Evolutionary conservation across 2,329 filamentous ascomycete species (phyloP), one percentile per base, ranked within the genome.

Genomic region (Chrysoporthe cubensis): DNA sequence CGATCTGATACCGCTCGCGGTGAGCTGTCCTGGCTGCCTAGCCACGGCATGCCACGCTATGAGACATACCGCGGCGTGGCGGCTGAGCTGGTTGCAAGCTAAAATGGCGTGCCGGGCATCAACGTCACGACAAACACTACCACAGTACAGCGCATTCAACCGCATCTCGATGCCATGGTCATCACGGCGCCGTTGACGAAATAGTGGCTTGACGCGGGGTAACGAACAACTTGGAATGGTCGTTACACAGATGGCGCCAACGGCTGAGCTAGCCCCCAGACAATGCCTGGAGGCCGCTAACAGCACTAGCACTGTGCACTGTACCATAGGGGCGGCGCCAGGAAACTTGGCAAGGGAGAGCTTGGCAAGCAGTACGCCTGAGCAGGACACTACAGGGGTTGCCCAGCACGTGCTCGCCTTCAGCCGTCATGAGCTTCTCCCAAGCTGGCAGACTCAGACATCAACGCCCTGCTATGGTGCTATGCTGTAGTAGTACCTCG

Each of bases 201-300:
- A 61, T 48, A 26, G 59, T 61, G 43, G 42, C 59, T 48, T 21
- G 43, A 61, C 43, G 59, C 59, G 59, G 59, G 59, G 59, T 48
- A 37, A 34, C 14, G 18, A 4, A 40, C 18, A 43, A 43, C 37
- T 21, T 43, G 37, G n/a, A 59, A 14, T 3, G 40, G 57, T 42
- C n/a, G 40, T 59, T 32, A 42, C 26, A n/a, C 21, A 46, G 18
- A 46, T 34, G 43, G 59, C 59, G 59, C 59, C 40, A 61, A 48
- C 43, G 58, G 40, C 59, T 34, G 43, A 18, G 59, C 43, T 61
- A 61, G 59, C 43, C 54, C 2, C 54, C 32, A 40, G 16, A n/a
- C 54, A 34, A 57, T 8, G n/a, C 32, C 7, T 57, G 54, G 54
- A n/a, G 54, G 34, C 34, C 18, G 54, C 54, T 40, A 32, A 40